phyloP scores from a whole-genome alignment of 768 basidiomycete genomes.

The Hebeloma cylindrosporum region DNA sequence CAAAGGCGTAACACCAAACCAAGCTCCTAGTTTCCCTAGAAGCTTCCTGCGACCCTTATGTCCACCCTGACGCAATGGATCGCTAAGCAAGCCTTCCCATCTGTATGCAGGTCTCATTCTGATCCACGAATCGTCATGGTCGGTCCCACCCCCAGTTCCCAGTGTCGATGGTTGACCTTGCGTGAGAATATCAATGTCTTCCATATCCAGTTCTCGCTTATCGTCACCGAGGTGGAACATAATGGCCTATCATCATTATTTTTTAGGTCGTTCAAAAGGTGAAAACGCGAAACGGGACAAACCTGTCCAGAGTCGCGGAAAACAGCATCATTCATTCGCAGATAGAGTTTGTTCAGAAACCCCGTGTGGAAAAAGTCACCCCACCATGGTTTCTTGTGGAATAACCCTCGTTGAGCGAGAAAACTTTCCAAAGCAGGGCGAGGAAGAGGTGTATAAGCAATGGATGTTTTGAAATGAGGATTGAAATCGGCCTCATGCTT shows the following conservation, averaged over 20 bases:
- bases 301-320: constrained; percentile 52
- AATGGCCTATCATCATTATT: constrained; percentile 44
- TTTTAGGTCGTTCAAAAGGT: not conserved
- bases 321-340: constrained; percentile 66
- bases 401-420: constrained; percentile 58
- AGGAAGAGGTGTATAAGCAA: constrained; percentile 71
- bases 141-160: constrained; percentile 70
- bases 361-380: constrained; percentile 59
- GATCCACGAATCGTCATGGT: constrained; percentile 63
- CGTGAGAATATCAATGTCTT: constrained; percentile 57
- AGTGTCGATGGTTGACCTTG: constrained; percentile 52
- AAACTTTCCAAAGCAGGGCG: constrained; percentile 65
- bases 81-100: constrained; percentile 69
- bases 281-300: not conserved
- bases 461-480: constrained; percentile 68
- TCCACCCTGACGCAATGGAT: constrained; percentile 43
- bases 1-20: constrained; percentile 66
- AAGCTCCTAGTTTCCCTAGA: constrained; percentile 59
- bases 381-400: constrained; percentile 44
- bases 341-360: constrained; percentile 71
- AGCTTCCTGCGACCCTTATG: constrained; percentile 35
- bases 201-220: constrained; percentile 56
- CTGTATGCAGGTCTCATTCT: constrained; percentile 61
- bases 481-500: constrained; percentile 61
- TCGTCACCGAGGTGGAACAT: constrained; percentile 62